Conservation (phyloP, 2,329 filamentous ascomycete genomes). For the Coniochaeta prunicola region DNA sequence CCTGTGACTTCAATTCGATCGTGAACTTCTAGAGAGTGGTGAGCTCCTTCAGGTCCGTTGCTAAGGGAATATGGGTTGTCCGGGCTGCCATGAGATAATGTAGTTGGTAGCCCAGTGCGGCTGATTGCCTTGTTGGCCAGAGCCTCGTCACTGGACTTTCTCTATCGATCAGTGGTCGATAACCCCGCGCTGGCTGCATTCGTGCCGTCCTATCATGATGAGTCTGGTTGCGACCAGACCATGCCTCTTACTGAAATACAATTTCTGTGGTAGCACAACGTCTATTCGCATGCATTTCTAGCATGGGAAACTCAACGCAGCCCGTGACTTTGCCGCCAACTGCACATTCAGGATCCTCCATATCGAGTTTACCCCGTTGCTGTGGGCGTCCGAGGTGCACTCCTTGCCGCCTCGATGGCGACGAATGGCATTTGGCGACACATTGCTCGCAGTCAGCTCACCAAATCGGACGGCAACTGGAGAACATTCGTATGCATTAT, state of each 20-base stretch:
- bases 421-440: too few species aligned
- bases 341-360: background rate
- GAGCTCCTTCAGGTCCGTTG: background rate
- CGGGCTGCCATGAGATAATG: background rate
- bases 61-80: background rate
- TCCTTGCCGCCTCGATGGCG: background rate
- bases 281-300: background rate
- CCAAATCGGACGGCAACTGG: too few species aligned
- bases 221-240: background rate
- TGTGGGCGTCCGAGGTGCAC: background rate
- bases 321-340: background rate
- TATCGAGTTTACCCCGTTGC: background rate
- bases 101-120: background rate
- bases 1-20: background rate
- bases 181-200: background rate
- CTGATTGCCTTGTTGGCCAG: background rate
- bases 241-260: background rate
- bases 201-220: background rate
- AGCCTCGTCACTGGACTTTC: background rate
- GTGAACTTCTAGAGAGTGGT: background rate
- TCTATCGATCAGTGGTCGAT: background rate
- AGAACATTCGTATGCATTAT: too few species aligned
- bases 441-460: too few species aligned
- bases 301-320: background rate
- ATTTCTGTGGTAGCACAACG: background rate